phyloP scores from a whole-genome alignment of 1,284 basidiomycete species.

The Moesziomyces aphidis region DNA sequence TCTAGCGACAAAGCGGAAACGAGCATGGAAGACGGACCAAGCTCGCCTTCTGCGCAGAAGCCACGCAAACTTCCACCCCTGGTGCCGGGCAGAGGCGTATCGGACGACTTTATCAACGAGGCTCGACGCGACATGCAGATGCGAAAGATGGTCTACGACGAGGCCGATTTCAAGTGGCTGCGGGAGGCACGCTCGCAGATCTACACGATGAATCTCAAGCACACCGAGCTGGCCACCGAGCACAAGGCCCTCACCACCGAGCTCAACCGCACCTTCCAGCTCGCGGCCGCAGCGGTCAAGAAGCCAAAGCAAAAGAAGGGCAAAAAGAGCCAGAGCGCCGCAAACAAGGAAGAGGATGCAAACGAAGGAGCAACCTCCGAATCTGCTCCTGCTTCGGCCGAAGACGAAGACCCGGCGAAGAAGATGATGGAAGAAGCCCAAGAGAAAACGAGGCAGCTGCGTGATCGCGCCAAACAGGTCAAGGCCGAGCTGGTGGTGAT shows the following conservation, averaged over 20 bases:
- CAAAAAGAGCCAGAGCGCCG: neutral
- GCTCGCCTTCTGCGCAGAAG: conserved; percentile 1
- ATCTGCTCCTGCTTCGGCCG: neutral
- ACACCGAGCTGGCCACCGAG: conserved; percentile 16
- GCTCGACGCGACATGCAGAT: conserved; percentile 31
- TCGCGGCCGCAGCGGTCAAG: conserved; percentile 7
- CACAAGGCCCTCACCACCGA: conserved; percentile 15
- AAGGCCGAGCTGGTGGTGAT: conserved; percentile 22
- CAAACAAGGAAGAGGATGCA: neutral
- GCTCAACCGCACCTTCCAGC: conserved; percentile 3
- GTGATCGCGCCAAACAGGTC: conserved; percentile 7
- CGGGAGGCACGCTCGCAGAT: conserved; percentile 7
- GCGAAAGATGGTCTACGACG: conserved; percentile 23
- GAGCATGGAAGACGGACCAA: neutral
- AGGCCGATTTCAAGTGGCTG: conserved; percentile 27
- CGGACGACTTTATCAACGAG: conserved; percentile 25
- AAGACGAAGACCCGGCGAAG: neutral
- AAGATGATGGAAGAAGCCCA: neutral
- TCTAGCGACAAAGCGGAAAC: neutral
- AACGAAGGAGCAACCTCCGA: neutral
- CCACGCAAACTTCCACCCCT: conserved; percentile 6
- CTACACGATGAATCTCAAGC: conserved; percentile 8
- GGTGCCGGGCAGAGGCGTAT: conserved; percentile 15
- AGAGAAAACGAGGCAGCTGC: conserved; percentile 7
- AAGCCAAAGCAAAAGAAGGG: conserved; percentile 5